Evolutionary conservation across 352 stramenopile genomes (phyloP).

Genomic region (Hyaloperonospora brassicae): DNA sequence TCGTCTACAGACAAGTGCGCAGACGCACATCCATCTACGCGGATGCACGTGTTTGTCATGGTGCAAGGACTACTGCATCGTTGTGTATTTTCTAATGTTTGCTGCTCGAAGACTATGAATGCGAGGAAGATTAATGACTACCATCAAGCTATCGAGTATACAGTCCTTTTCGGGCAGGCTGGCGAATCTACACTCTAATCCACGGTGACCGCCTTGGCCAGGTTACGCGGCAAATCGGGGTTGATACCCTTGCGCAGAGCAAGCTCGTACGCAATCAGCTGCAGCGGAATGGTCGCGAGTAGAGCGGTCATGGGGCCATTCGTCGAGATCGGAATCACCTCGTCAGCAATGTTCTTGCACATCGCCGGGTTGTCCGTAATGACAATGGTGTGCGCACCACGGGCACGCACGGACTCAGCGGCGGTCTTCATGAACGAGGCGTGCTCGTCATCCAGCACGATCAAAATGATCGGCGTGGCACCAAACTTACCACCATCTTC

Average conservation of each 20-base stretch:
- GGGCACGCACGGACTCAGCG: constrained; percentile 93
- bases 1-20: too few relatives aligned
- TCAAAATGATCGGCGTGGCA: constrained; percentile 94
- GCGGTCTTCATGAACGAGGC: constrained; percentile 93
- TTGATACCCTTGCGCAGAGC: constrained; percentile 95
- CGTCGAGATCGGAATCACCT: constrained; percentile 93
- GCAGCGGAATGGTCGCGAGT: constrained; percentile 92
- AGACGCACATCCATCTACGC: too few relatives aligned
- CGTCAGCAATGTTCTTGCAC: constrained; percentile 88
- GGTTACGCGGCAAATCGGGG: constrained; percentile 95
- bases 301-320: constrained; percentile 95
- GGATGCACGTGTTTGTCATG: too few relatives aligned
- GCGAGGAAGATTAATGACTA: too few relatives aligned
- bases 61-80: too few relatives aligned
- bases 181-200: constrained; percentile 68
- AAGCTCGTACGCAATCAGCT: constrained; percentile 98
- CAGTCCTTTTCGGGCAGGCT: too few relatives aligned
- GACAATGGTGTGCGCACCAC: constrained; percentile 94
- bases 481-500: constrained; percentile 90
- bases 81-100: too few relatives aligned
- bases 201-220: constrained; percentile 98
- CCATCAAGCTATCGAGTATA: too few relatives aligned
- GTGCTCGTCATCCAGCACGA: constrained; percentile 96
- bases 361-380: constrained; percentile 96
- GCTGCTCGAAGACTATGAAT: too few relatives aligned